Base-by-base conservation (phyloP, 306 rosid species). In the Urtica urens region DNA sequence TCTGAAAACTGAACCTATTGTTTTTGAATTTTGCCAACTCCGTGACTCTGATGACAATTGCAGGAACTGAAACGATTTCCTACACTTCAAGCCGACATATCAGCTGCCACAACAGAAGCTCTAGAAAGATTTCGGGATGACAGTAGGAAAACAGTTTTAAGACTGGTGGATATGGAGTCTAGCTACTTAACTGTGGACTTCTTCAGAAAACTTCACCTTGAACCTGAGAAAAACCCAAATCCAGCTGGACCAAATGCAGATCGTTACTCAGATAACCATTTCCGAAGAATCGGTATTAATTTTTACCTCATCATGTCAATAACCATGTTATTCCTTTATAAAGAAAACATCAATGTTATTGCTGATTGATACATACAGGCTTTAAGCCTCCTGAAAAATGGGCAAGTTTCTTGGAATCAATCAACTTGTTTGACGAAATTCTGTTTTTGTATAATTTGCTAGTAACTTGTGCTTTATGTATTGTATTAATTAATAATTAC, bases 81-180 rank as follows among this genome's bases (percentile, higher is more conserved):
- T 14, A 85, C 94, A 16, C 99, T 90, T 67, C 46, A 42, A 44
- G 64, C 72, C 65, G 96, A 90, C 67, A 77, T 90, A 57, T 83
- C 99, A 57, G 73, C 87, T 7, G 87, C 99, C 40, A 76, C 93
- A 43, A 85, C 68, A 18, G 99, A 90, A 34, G 72, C 99, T 5
- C 50, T 90, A 70, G 99, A 90, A 68, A 82, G 64, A 67, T 90
- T 90, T 60, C 87, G 95, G 21, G 99, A 90, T 0, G 95, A 85
- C 68, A 73, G 99, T 78, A 70, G 72, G 73, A 90, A 71, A 76
- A 85, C 99, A 46, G 82, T 82, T 67, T 5, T 47, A 46, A 86
- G 99, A 59, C 71, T 90, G 71, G 99, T 90, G 54, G 99, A 90
- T 57, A 90, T 90, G 99, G 99, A 90, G 67, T 79, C 99, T 52